phyloP scores from a whole-genome alignment of 2,329 filamentous ascomycete species.

The Paracamarosporium sp. region DNA sequence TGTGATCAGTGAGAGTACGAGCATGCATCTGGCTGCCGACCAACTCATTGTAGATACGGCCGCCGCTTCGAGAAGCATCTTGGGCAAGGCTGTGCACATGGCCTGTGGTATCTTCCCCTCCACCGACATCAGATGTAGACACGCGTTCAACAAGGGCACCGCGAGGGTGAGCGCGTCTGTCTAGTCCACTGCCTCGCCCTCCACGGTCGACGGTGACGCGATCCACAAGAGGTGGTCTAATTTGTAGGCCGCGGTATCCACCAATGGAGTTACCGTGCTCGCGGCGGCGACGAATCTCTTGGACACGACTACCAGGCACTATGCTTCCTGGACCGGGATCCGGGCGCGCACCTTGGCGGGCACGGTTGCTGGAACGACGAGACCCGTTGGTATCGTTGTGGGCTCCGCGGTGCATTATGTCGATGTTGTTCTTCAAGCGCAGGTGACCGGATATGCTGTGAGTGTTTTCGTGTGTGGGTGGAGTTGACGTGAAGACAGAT shows the following conservation, averaged over 20 bases:
- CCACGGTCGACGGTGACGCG: constrained; percentile 2
- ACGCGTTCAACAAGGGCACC: neutral
- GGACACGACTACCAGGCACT: constrained; percentile 4
- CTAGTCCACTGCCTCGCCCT: neutral
- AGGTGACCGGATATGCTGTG: neutral
- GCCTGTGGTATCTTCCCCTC: neutral
- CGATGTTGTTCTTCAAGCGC: neutral
- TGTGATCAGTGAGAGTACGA: neutral
- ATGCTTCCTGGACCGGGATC: constrained; percentile 7
- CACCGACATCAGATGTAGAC: no score
- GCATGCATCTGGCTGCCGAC: no score
- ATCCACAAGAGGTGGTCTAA: neutral
- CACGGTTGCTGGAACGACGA: neutral
- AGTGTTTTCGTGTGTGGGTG: neutral
- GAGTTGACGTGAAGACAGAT: neutral
- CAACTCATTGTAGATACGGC: neutral
- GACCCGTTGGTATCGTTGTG: neutral
- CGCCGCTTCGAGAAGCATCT: neutral
- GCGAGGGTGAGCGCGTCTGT: neutral
- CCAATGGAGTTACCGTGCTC: neutral
- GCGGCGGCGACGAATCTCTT: neutral
- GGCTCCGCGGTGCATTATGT: neutral
- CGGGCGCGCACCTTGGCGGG: constrained; percentile 1
- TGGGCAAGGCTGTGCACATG: neutral
- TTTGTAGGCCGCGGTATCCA: neutral